Percentiles rank a stretch among this genome's conserved stretches.
Conservation (phyloP, 164 flowering plant genomes). For the Saururus chinensis region DNA sequence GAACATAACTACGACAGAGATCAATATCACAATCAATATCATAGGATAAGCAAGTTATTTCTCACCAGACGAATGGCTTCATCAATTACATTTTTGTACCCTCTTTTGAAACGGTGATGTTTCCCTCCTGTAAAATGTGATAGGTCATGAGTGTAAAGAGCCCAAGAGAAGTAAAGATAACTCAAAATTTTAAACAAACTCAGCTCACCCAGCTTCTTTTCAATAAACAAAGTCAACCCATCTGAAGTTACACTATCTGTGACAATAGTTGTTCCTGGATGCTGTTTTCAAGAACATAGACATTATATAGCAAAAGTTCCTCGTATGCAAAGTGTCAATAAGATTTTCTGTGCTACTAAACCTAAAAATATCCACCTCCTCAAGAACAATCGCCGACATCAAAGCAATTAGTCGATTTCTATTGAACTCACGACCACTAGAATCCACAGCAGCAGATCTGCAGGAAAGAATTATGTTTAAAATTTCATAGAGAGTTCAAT, state of each 20-base stretch:
- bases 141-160: slow-evolving; percentile 7
- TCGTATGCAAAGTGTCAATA: background rate
- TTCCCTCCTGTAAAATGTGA: slow-evolving; percentile 57
- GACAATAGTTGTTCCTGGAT: slow-evolving; percentile 94
- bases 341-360: too few relatives aligned
- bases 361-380: slow-evolving; percentile 37
- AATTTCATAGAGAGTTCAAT: background rate
- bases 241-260: slow-evolving; percentile 99
- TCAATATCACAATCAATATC: background rate
- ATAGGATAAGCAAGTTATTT: background rate
- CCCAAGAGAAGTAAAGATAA: background rate
- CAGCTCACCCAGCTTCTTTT: slow-evolving; percentile 77
- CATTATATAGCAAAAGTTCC: slow-evolving; percentile 6
- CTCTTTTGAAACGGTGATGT: slow-evolving; percentile 94
- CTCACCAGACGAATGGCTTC: slow-evolving; percentile 96
- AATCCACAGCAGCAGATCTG: slow-evolving; percentile 99
- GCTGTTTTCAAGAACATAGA: slow-evolving; percentile 26
- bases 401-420: slow-evolving; percentile 90
- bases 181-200: background rate
- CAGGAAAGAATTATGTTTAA: slow-evolving; percentile 4
- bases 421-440: slow-evolving; percentile 77
- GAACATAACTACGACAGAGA: background rate
- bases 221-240: slow-evolving; percentile 86
- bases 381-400: slow-evolving; percentile 91
- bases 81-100: slow-evolving; percentile 97